A percentile compares a stretch with the other conserved stretches of the same genome.
Conservation (phyloP, 2,329 filamentous ascomycete genomes). For the Alternaria sp. region DNA sequence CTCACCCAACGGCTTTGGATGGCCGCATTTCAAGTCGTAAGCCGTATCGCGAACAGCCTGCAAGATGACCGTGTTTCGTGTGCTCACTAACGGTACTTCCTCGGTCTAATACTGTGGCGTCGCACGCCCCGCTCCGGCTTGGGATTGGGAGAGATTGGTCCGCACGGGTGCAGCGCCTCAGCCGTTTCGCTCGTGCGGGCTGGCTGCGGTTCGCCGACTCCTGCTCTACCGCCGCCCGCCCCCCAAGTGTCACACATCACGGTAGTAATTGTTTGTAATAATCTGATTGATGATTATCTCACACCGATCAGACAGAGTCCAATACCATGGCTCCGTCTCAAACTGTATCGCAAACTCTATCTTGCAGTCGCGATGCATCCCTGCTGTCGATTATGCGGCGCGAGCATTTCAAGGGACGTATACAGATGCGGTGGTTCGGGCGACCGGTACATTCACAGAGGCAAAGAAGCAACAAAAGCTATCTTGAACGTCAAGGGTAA, state of each 20-base stretch:
- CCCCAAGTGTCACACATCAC: background rate
- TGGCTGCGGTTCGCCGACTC: background rate
- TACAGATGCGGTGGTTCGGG: background rate
- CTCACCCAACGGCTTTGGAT: background rate
- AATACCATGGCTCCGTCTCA: background rate
- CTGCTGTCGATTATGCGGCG: background rate
- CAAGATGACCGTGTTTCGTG: constrained; percentile 4
- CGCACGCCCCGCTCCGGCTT: background rate
- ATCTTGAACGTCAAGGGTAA: background rate
- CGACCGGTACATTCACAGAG: background rate
- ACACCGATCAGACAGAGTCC: background rate
- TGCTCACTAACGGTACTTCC: background rate
- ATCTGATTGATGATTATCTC: background rate
- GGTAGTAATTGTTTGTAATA: background rate
- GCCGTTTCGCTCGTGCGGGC: background rate
- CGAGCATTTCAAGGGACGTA: background rate
- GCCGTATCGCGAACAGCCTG: background rate
- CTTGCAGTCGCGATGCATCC: background rate
- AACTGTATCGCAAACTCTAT: background rate
- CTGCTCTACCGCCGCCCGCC: background rate
- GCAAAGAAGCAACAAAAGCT: background rate
- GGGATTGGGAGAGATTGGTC: background rate
- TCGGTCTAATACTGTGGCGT: background rate
- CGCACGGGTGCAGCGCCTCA: background rate
- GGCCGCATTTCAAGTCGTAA: background rate